These are phyloP conservation scores for Candida suzukii DNA, from an alignment of 805 yeast species.

Conservation along the genomic window DNA sequence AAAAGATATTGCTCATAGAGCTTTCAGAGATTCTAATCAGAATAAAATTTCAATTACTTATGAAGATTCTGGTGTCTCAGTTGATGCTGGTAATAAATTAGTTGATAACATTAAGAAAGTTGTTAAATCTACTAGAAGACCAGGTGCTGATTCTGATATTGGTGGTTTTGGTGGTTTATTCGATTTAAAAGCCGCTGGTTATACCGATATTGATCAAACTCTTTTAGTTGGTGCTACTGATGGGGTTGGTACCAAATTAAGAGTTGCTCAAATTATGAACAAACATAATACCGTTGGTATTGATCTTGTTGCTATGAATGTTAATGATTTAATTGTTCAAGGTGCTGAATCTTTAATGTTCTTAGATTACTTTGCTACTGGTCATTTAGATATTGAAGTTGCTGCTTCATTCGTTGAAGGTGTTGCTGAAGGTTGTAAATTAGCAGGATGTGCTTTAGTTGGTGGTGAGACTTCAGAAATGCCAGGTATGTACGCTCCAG, in stretches of 20 bases:
- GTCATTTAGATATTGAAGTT: constrained; percentile 73
- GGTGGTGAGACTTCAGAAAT: constrained; percentile 99
- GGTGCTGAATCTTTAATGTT: constrained; percentile 98
- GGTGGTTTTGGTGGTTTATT: constrained; percentile 99
- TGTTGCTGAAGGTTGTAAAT: constrained; percentile 93
- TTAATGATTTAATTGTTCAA: constrained; percentile 94
- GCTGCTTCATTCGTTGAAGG: constrained; percentile 90
- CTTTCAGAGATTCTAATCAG: constrained; percentile 53
- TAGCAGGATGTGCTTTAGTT: constrained; percentile 94
- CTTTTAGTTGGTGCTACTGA: constrained; percentile 95
- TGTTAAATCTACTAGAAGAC: constrained; percentile 87
- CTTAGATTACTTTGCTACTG: constrained; percentile 94
- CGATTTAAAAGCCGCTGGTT: constrained; percentile 85
- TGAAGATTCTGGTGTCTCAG: constrained; percentile 95
- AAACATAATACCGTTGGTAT: constrained; percentile 98
- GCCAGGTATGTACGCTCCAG: constrained; percentile 97
- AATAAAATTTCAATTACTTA: constrained; percentile 58
- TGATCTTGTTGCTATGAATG: constrained; percentile 98
- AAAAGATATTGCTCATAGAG: constrained; percentile 93
- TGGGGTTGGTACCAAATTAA: constrained; percentile 96
- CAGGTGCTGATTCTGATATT: constrained; percentile 96
- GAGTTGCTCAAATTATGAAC: constrained; percentile 84
- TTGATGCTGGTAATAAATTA: constrained; percentile 86
- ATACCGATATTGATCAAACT: constrained; percentile 62
- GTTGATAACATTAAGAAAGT: constrained; percentile 86